These are phyloP conservation scores for Scheffersomyces segobiensis DNA, from an alignment of 1,139 yeast species.

Conservation along the genomic window DNA sequence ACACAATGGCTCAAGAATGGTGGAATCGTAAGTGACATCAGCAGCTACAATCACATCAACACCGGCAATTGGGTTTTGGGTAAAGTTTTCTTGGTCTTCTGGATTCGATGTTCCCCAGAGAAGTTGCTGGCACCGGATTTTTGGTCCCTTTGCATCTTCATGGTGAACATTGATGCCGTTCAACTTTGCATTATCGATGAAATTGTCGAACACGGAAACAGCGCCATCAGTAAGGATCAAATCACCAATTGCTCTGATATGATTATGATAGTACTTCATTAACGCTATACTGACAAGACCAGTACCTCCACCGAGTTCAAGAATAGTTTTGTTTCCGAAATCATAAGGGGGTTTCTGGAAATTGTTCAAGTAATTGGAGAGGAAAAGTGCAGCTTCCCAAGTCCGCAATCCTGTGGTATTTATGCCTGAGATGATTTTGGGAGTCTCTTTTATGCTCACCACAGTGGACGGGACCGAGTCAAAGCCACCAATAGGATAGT, in stretches of 20 bases:
- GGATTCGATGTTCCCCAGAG: constrained; percentile 56
- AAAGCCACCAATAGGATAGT: constrained; percentile 41
- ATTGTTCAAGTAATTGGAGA: constrained; percentile 48
- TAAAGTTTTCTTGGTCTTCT: constrained; percentile 33
- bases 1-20: constrained; percentile 58
- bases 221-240: constrained; percentile 79
- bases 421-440: constrained; percentile 61
- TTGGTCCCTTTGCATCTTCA: constrained; percentile 3
- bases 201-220: constrained; percentile 53
- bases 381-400: constrained; percentile 89
- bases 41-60: constrained; percentile 68
- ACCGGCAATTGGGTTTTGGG: constrained; percentile 22
- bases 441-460: constrained; percentile 58
- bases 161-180: constrained; percentile 32
- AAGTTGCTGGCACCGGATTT: constrained; percentile 29
- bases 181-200: constrained; percentile 44
- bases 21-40: constrained; percentile 80
- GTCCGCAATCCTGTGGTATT: constrained; percentile 91
- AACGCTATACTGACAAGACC: constrained; percentile 75
- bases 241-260: constrained; percentile 13
- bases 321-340: constrained; percentile 26
- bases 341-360: constrained; percentile 4
- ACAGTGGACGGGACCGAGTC: constrained; percentile 9
- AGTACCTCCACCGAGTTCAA: constrained; percentile 90
- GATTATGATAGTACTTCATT: constrained; percentile 18